Percentiles rank a stretch among this genome's conserved stretches.
phyloP scores from a whole-genome alignment of 1,139 yeast genomes.

The Debaryomyces udenii region DNA sequence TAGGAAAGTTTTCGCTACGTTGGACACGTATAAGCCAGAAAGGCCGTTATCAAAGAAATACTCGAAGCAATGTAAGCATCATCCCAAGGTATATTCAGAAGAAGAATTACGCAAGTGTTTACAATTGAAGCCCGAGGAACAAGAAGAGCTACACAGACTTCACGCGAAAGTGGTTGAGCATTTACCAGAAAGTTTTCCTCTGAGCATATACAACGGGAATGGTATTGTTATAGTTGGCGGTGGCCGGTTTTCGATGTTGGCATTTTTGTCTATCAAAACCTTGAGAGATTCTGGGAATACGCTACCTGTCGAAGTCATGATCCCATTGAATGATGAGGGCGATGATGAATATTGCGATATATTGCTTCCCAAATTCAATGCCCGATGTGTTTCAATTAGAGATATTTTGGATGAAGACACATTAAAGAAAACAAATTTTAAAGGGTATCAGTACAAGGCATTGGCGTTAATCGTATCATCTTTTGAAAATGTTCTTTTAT shows the following conservation, averaged over 20 bases:
- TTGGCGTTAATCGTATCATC: slow-evolving; percentile 43
- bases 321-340: slow-evolving; percentile 37
- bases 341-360: slow-evolving; percentile 32
- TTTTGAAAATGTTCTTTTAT: slow-evolving; percentile 43
- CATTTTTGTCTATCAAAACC: slow-evolving; percentile 37
- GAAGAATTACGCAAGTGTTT: neutral
- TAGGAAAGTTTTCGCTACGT: neutral
- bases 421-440: slow-evolving; percentile 30
- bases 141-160: neutral
- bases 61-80: neutral
- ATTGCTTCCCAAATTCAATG: slow-evolving; percentile 28
- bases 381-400: slow-evolving; percentile 36
- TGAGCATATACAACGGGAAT: neutral
- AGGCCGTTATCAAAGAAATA: neutral
- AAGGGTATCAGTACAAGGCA: slow-evolving; percentile 43
- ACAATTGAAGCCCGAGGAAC: neutral
- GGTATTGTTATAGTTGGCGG: slow-evolving; percentile 47
- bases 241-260: slow-evolving; percentile 39
- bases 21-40: neutral
- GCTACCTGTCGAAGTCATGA: slow-evolving; percentile 40
- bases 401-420: slow-evolving; percentile 36
- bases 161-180: neutral
- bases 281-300: slow-evolving; percentile 38
- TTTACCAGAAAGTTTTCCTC: neutral
- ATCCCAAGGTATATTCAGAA: neutral